Evolutionary conservation across 2,329 filamentous ascomycete genomes (phyloP).

Genomic region (Monilinia aucupariae): DNA sequence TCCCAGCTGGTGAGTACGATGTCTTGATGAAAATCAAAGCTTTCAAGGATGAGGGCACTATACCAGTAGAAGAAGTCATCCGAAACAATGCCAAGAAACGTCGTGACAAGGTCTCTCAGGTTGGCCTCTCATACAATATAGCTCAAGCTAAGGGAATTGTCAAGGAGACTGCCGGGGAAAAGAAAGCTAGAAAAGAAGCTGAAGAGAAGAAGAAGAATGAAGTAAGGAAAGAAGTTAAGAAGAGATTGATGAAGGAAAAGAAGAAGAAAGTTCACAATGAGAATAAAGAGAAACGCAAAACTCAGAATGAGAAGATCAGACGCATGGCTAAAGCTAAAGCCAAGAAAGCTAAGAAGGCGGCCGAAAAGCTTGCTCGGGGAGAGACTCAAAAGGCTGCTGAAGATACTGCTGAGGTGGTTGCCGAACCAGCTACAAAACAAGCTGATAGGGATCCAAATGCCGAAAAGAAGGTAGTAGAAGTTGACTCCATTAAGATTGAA

Average conservation of each 20-base stretch:
- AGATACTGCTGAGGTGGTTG: neutral
- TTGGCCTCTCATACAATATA: slow-evolving; percentile 56
- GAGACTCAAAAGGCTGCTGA: slow-evolving; percentile 10
- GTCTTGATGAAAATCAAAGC: slow-evolving; percentile 52
- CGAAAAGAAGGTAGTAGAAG: slow-evolving; percentile 2
- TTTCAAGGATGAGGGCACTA: slow-evolving; percentile 38
- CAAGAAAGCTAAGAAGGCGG: slow-evolving; percentile 17
- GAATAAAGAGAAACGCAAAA: slow-evolving; percentile 19
- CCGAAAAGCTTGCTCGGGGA: slow-evolving; percentile 19
- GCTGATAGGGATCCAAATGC: slow-evolving; percentile 4
- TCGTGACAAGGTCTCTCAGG: slow-evolving; percentile 50
- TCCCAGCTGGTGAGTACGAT: slow-evolving; percentile 52
- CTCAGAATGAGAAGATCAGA: slow-evolving; percentile 14
- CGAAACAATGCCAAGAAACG: slow-evolving; percentile 35
- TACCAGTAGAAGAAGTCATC: slow-evolving; percentile 45
- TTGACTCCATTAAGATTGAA: neutral
- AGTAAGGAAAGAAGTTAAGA: slow-evolving; percentile 38
- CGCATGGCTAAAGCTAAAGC: slow-evolving; percentile 20
- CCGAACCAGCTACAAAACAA: slow-evolving; percentile 3
- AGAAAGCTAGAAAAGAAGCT: slow-evolving; percentile 42
- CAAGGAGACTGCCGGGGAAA: slow-evolving; percentile 40
- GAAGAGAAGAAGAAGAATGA: slow-evolving; percentile 40
- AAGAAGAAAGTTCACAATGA: slow-evolving; percentile 26
- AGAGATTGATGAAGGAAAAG: slow-evolving; percentile 33
- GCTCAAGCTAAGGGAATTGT: slow-evolving; percentile 54